phyloP scores from a whole-genome alignment of 371 early-diverging fungal species.

The Mucor racemosus region DNA sequence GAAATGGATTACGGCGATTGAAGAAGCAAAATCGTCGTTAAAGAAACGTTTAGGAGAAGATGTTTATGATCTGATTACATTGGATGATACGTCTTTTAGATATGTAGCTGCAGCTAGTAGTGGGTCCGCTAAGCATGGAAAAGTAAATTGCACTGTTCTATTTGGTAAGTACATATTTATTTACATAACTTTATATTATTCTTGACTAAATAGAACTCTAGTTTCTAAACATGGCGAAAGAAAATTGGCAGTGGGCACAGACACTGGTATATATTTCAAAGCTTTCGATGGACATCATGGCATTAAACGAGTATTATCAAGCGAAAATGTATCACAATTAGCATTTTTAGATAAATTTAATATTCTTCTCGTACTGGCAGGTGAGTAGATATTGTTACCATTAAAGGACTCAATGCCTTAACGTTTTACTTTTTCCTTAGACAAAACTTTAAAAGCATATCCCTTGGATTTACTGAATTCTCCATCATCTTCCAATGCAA shows the following conservation, averaged over 20 bases:
- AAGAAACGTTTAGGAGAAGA: conserved; percentile 39
- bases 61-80: conserved; percentile 21
- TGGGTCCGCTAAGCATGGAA: conserved; percentile 36
- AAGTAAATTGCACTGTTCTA: conserved; percentile 66
- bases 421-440: conserved; percentile 23
- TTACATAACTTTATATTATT: background rate
- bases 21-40: conserved; percentile 60
- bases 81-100: conserved; percentile 22
- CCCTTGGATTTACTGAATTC: conserved; percentile 52
- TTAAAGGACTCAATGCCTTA: background rate
- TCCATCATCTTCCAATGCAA: conserved; percentile 26
- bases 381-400: conserved; percentile 13
- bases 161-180: conserved; percentile 27
- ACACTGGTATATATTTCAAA: conserved; percentile 69
- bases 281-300: background rate
- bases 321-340: conserved; percentile 28
- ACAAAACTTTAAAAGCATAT: conserved; percentile 63
- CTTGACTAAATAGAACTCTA: conserved; percentile 2
- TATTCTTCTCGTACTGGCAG: conserved; percentile 33
- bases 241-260: conserved; percentile 75
- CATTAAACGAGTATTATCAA: conserved; percentile 13
- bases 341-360: conserved; percentile 28
- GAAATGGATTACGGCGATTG: conserved; percentile 79
- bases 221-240: conserved; percentile 33
- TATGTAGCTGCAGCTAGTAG: conserved; percentile 7